phyloP scores from a whole-genome alignment of 2,329 filamentous ascomycete genomes.

The Blastomyces silverae region DNA sequence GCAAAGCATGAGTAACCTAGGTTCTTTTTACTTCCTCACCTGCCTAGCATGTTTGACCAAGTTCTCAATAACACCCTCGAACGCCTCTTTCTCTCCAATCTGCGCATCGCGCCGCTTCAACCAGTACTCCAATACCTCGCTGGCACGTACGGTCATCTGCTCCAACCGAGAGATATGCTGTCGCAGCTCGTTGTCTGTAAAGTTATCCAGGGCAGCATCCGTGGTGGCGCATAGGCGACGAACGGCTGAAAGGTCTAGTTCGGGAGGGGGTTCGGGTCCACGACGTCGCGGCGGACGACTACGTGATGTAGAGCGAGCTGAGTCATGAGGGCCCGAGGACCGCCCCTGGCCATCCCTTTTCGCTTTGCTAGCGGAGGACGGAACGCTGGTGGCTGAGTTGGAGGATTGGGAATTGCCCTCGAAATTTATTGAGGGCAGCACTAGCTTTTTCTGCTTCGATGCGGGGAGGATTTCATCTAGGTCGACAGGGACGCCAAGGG shows the following conservation, averaged over 20 bases:
- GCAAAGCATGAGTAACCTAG: not conserved
- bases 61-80: slow-evolving; percentile 96
- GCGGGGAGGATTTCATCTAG: slow-evolving; percentile 95
- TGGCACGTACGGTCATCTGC: slow-evolving; percentile 62
- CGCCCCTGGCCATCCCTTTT: slow-evolving; percentile 17
- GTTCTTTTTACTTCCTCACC: slow-evolving; percentile 58
- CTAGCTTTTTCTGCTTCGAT: slow-evolving; percentile 95
- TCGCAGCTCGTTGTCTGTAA: slow-evolving; percentile 69
- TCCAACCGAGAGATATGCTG: slow-evolving; percentile 64
- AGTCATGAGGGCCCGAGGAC: slow-evolving; percentile 25
- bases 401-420: slow-evolving; percentile 50
- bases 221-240: slow-evolving; percentile 76
- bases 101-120: slow-evolving; percentile 77
- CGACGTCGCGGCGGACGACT: slow-evolving; percentile 34
- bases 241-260: slow-evolving; percentile 71
- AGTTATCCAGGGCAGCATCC: slow-evolving; percentile 69
- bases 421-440: slow-evolving; percentile 71
- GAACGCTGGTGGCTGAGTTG: slow-evolving; percentile 31
- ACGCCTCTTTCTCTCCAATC: slow-evolving; percentile 82
- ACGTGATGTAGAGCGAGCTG: slow-evolving; percentile 28
- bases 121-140: slow-evolving; percentile 81
- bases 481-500: slow-evolving; percentile 89
- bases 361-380: slow-evolving; percentile 20
- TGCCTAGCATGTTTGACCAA: slow-evolving; percentile 85
- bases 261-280: slow-evolving; percentile 59